phyloP scores from a whole-genome alignment of 208 protist genomes.

The Leishmania major region DNA sequence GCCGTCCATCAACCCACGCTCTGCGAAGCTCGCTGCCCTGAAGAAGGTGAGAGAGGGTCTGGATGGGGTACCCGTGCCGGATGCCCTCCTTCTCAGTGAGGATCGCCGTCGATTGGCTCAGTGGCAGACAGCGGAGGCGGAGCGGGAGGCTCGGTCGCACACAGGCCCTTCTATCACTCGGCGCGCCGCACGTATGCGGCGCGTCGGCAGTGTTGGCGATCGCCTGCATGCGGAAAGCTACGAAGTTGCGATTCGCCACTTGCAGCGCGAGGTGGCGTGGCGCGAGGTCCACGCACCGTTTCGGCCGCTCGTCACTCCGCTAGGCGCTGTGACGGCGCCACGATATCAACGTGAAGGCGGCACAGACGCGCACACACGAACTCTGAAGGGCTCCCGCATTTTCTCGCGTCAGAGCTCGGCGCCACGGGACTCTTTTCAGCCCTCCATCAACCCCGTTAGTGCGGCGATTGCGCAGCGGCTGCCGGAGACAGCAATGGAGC shows the following conservation, averaged over 20 bases:
- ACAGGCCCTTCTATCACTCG: constrained; percentile 46
- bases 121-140: constrained; percentile 31
- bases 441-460: constrained; percentile 71
- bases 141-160: constrained; percentile 10
- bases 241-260: constrained; percentile 42
- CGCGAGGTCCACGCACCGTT: constrained; percentile 30
- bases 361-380: neutral
- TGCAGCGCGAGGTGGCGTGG: constrained; percentile 36
- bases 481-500: constrained; percentile 54
- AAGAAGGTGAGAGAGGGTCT: constrained; percentile 37
- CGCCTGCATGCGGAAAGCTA: constrained; percentile 62
- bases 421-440: constrained; percentile 28
- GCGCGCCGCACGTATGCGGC: constrained; percentile 52
- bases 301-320: constrained; percentile 54
- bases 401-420: neutral
- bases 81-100: constrained; percentile 24
- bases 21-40: constrained; percentile 45
- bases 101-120: constrained; percentile 22
- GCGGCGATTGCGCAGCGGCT: constrained; percentile 63
- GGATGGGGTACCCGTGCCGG: constrained; percentile 21
- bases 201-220: constrained; percentile 41
- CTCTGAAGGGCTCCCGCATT: neutral
- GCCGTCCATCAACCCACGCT: constrained; percentile 55
- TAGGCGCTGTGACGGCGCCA: constrained; percentile 34
- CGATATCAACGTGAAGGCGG: constrained; percentile 23